A percentile compares a stretch with the other conserved stretches of the same genome.
These are phyloP conservation scores for Ceratobasidium sp. DNA, from an alignment of 1,284 basidiomycete genomes.

Conservation along the genomic window DNA sequence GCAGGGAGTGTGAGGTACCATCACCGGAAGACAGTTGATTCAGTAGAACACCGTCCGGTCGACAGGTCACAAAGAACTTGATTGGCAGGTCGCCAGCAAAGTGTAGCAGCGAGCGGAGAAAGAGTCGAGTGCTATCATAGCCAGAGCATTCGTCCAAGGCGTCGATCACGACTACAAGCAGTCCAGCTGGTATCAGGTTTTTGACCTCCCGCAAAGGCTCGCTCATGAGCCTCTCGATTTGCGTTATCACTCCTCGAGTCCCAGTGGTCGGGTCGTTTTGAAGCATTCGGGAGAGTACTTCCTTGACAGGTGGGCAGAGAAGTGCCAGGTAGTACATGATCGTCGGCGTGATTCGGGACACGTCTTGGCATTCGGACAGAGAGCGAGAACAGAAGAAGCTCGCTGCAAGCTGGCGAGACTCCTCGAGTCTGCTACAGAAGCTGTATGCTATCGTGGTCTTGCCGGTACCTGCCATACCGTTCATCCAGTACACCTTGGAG, in stretches of 20 bases:
- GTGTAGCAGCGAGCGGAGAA: not conserved
- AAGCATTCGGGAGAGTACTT: not conserved
- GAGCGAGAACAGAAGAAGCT: constrained; percentile 55
- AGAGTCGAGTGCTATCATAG: not conserved
- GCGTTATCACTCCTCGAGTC: not conserved
- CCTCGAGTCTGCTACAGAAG: constrained; percentile 47
- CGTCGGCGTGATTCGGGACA: constrained; percentile 30
- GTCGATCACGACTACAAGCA: constrained; percentile 40
- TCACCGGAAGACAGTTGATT: not conserved
- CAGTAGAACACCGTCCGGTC: constrained; percentile 15
- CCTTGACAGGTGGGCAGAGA: constrained; percentile 2
- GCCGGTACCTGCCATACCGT: constrained; percentile 51
- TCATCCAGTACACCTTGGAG: constrained; percentile 51
- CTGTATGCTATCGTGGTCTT: constrained; percentile 50
- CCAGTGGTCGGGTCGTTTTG: not conserved
- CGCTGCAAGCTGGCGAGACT: constrained; percentile 51
- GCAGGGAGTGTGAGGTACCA: not conserved
- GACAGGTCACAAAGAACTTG: constrained; percentile 45
- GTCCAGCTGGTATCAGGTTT: not conserved
- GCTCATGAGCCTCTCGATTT: constrained; percentile 32
- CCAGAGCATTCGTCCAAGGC: constrained; percentile 45
- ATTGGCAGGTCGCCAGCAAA: not conserved
- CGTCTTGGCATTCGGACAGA: constrained; percentile 24
- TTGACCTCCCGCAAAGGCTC: constrained; percentile 32
- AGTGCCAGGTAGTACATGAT: constrained; percentile 43